phyloP scores from a whole-genome alignment of 129 eudicot species.

The Chrysanthemum lavandulifolium region DNA sequence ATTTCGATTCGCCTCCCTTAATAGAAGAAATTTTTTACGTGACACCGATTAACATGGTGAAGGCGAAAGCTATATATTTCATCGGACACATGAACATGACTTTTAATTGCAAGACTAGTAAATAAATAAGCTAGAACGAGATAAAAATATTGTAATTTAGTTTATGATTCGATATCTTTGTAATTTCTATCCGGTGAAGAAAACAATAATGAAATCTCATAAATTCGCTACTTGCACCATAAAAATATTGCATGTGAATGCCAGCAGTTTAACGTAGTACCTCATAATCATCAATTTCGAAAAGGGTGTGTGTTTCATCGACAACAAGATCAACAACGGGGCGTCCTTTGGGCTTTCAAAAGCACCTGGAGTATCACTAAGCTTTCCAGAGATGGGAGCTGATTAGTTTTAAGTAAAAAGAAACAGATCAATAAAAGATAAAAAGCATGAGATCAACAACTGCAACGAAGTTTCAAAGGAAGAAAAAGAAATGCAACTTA shows the following conservation, averaged over 20 bases:
- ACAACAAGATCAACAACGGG: not conserved
- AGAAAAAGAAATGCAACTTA: constrained; percentile 11
- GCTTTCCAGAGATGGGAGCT: constrained; percentile 34
- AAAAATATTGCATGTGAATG: not conserved
- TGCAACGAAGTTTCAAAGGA: not conserved
- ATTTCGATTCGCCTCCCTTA: too few relatives aligned
- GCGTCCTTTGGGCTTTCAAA: constrained; percentile 24
- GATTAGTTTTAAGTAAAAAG: constrained; percentile 8
- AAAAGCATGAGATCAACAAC: constrained; percentile 12
- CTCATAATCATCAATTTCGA: constrained; percentile 59
- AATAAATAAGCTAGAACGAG: too few relatives aligned
- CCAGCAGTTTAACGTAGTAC: constrained; percentile 21
- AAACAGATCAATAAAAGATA: not conserved
- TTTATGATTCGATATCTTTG: too few relatives aligned
- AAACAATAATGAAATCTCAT: not conserved
- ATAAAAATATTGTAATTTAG: too few relatives aligned
- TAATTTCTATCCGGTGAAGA: not conserved
- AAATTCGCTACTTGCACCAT: not conserved
- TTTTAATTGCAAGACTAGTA: too few relatives aligned
- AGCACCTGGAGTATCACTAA: constrained; percentile 18
- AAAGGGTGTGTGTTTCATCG: constrained; percentile 52
- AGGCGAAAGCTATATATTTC: too few relatives aligned
- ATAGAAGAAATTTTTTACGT: too few relatives aligned
- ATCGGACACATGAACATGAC: too few relatives aligned
- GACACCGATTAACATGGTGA: too few relatives aligned